Evolutionary conservation across 768 basidiomycete species (phyloP).

Genomic region (Tephrocybe sp.): DNA sequence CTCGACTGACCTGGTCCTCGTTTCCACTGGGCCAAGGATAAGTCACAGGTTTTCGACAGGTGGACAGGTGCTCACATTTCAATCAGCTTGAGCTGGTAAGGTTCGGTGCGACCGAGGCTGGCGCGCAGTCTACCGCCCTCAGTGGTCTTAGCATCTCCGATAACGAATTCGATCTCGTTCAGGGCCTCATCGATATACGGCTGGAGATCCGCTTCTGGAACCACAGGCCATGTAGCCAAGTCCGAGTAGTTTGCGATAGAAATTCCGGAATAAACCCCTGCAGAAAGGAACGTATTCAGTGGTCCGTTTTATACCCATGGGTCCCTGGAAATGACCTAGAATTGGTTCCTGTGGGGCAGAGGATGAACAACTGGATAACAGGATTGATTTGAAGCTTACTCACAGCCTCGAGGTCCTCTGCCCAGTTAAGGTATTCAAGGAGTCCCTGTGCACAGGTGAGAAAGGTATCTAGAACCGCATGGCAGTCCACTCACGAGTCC

Average conservation of each 20-base stretch:
- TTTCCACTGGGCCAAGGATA: conserved; percentile 3
- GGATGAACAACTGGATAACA: neutral
- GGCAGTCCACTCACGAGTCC: conserved; percentile 40
- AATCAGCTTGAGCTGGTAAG: conserved; percentile 4
- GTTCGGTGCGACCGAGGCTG: conserved; percentile 9
- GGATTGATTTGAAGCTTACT: conserved; percentile 4
- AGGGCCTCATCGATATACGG: conserved; percentile 18
- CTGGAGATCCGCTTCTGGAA: conserved; percentile 32
- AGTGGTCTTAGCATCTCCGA: conserved; percentile 8
- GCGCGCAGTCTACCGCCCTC: conserved; percentile 8
- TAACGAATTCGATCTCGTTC: conserved; percentile 6
- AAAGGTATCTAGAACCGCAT: neutral
- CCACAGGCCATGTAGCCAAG: conserved; percentile 33
- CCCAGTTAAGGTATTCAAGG: conserved; percentile 42
- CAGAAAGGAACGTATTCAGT: neutral
- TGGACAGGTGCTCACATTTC: conserved; percentile 2
- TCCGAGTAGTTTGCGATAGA: conserved; percentile 34
- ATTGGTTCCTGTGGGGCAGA: conserved; percentile 26
- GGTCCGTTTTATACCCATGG: neutral
- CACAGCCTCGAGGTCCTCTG: conserved; percentile 37
- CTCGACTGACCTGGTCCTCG: conserved; percentile 1
- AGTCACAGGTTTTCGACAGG: neutral
- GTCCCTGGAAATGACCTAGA: conserved; percentile 21
- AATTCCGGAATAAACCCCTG: conserved; percentile 28
- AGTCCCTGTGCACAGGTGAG: conserved; percentile 25